A percentile compares a stretch with the other conserved stretches of the same genome.
Evolutionary conservation across 257 asterid species (phyloP).

Genomic region (Scutellaria baicalensis): DNA sequence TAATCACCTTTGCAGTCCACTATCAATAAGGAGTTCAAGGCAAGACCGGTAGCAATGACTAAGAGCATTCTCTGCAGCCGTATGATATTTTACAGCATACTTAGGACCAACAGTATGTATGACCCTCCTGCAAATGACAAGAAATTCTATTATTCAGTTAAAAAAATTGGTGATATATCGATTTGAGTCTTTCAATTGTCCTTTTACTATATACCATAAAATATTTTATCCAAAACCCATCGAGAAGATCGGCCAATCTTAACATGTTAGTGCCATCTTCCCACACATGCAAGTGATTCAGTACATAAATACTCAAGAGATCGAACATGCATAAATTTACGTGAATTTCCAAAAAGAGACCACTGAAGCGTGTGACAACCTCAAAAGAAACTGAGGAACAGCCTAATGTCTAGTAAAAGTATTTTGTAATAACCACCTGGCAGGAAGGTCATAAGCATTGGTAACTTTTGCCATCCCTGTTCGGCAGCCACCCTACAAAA

Average conservation of each 20-base stretch:
- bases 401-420: not conserved
- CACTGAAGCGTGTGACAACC: not conserved
- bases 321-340: not conserved
- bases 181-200: not conserved
- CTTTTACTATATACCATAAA: not conserved
- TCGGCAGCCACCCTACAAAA: slow-evolving; percentile 89
- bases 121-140: slow-evolving; percentile 69
- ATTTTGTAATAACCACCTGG: slow-evolving; percentile 46
- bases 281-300: not conserved
- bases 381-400: not conserved
- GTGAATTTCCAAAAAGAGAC: not conserved
- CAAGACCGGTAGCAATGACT: slow-evolving; percentile 92
- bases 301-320: not conserved
- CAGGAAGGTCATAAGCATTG: slow-evolving; percentile 82
- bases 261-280: not conserved
- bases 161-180: not conserved
- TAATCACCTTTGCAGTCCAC: slow-evolving; percentile 65
- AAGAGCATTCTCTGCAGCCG: slow-evolving; percentile 97
- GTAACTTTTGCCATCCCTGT: slow-evolving; percentile 98
- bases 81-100: slow-evolving; percentile 93
- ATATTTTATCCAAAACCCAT: not conserved
- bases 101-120: slow-evolving; percentile 99
- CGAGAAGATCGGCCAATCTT: not conserved
- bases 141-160: not conserved
- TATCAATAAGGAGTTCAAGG: slow-evolving; percentile 55